Base-by-base conservation (phyloP, 345 rosid genomes). In the Heritiera fomes region DNA sequence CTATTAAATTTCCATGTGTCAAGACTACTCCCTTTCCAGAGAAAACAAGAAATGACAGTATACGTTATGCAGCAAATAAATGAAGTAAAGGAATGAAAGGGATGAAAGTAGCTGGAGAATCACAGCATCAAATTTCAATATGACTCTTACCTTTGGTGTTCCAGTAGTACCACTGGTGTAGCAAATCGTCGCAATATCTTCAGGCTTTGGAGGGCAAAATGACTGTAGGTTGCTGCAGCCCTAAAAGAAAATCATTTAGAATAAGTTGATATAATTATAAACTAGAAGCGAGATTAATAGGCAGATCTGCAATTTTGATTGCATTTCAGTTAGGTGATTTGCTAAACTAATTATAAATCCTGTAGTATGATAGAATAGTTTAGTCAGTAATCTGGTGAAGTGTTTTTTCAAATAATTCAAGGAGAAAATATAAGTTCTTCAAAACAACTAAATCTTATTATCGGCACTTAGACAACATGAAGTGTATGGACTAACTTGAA, bases 151-250 rank as follows among this genome's bases (percentile, higher is more conserved):
- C 92, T 93, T 93, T 53, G 99, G 99, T 75, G 92, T 90, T 81
- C 99, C 99, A 32, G 99, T 93, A 62, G 99, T 95, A 73, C 98
- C 98, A 87, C 98, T 93, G 20, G 98, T 95, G 82, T 93, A 95
- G 93, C 98, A 95, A 78, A 95, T 91, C 45, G 99, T 95, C 49
- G 98, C 98, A 87, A 89, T 68, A 87, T 92, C 93, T 73, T 89
- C 93, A 71, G 97, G 94, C 73, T 87, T 89, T 53, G 99, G 97
- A 47, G 96, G 90, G 71, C 68, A 84, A 82, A 90, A 89, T 52
- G 96, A 89, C 60, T 83, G 94, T 78, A 87, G 86, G 84, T 80
- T 85, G 87, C 92, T 89, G 77, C 80, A 85, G 80, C 99, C 99
- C 98, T 95, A 79, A 62, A 82, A 85, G 73, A 86, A 66, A 84